Evolutionary conservation across 805 yeast genomes (phyloP).

Genomic region (Saturnispora dispora): DNA sequence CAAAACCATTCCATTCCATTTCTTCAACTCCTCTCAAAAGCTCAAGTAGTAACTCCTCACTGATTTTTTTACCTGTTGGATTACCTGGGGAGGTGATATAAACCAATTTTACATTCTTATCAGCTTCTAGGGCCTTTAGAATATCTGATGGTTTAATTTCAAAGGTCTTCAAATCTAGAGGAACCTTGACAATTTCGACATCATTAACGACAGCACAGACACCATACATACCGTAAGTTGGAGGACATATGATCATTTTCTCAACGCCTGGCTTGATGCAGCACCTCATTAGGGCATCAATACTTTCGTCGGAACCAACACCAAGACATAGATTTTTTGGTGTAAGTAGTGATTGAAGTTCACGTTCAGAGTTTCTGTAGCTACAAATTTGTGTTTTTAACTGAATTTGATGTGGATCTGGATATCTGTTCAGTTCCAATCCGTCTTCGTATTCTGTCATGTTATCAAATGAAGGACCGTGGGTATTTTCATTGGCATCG

Average conservation of each 20-base stretch:
- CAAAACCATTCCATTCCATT: slow-evolving; percentile 58
- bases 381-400: slow-evolving; percentile 64
- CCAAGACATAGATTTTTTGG: slow-evolving; percentile 81
- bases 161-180: slow-evolving; percentile 58
- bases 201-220: slow-evolving; percentile 89
- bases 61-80: slow-evolving; percentile 73
- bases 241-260: slow-evolving; percentile 80
- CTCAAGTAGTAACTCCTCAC: slow-evolving; percentile 38
- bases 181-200: slow-evolving; percentile 65
- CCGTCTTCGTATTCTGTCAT: slow-evolving; percentile 35
- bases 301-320: slow-evolving; percentile 95
- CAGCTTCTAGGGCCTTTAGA: slow-evolving; percentile 40
- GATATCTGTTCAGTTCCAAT: slow-evolving; percentile 77
- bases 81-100: slow-evolving; percentile 95
- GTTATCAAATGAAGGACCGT: slow-evolving; percentile 65
- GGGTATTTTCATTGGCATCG: slow-evolving; percentile 95
- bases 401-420: slow-evolving; percentile 87
- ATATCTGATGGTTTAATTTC: slow-evolving; percentile 53
- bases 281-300: slow-evolving; percentile 80
- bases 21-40: slow-evolving; percentile 33
- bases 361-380: slow-evolving; percentile 51
- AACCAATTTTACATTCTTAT: slow-evolving; percentile 58
- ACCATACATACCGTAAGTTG: slow-evolving; percentile 95
- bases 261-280: slow-evolving; percentile 76
- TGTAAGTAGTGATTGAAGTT: slow-evolving; percentile 10